Base-by-base conservation (phyloP, 345 rosid genomes). In the Salix suchowensis region DNA sequence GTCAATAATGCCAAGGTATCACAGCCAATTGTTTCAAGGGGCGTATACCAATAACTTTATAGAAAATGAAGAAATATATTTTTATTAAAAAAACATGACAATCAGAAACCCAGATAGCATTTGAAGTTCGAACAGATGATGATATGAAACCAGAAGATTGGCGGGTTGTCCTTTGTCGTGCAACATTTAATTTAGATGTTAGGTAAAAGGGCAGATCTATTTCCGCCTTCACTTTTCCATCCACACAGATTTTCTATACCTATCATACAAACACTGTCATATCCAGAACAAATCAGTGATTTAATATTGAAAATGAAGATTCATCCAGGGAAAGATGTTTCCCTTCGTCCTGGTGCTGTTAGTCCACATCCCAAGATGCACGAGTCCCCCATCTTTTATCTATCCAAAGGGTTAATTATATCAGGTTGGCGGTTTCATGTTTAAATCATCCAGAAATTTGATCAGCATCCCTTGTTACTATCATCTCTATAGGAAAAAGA, bases 161-260 rank as follows among this genome's bases (percentile, higher is more conserved):
- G 28, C 28, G 28, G 42, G 19, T 42, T 70, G 73, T 50, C 73
- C 62, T 28, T 70, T 50, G 34, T 60, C 11, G 18, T 40, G 76
- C 4, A 40, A 39, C 65, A 73, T 82, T 74, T 37, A 39, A 36
- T 65, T 74, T 58, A 28, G 74, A 71, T 66, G 80, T 82, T 82
- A 72, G 80, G 85, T 78, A 19, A 72, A 72, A 66, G 74, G 79
- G 37, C 76, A 55, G 18, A 46, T 82, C 84, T 67, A n/a, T 19
- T 15, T 34, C 26, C 32, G 16, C 70, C 62, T 46, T 61, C 44
- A 2, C 23, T 65, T 65, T 28, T 23, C 46, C 68, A 34, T 55
- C 54, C 42, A 11, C 48, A 32, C 58, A 2, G 58, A 19, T 46
- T 60, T 44, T 42, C 65, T 61, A 58, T 67, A 28, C 70, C 37